These are phyloP conservation scores for Moricandia moricandioides DNA, from an alignment of 345 rosid species.

Conservation along the genomic window DNA sequence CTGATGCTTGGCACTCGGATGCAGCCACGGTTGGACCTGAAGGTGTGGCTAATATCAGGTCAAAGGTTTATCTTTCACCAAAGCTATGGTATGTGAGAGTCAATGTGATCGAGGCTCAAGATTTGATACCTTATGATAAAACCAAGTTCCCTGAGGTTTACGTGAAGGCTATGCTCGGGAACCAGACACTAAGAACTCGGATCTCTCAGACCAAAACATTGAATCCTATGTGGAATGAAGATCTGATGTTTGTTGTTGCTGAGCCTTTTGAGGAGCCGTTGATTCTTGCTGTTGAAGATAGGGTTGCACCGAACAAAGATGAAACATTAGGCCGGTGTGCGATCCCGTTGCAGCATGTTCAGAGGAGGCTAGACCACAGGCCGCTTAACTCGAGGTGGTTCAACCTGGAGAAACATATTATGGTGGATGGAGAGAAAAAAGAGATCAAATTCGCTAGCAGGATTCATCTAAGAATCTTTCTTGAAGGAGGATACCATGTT, in stretches of 20 bases:
- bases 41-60: constrained; percentile 62
- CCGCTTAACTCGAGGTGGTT: constrained; percentile 74
- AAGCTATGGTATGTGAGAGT: constrained; percentile 96
- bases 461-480: constrained; percentile 77
- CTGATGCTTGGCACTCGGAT: constrained; percentile 98
- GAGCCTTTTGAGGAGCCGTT: constrained; percentile 90
- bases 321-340: constrained; percentile 63
- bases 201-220: constrained; percentile 62
- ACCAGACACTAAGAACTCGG: constrained; percentile 64
- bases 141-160: constrained; percentile 78
- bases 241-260: constrained; percentile 86
- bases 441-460: constrained; percentile 79
- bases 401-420: constrained; percentile 76
- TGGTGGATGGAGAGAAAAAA: constrained; percentile 74
- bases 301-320: constrained; percentile 68
- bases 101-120: constrained; percentile 96
- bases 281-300: constrained; percentile 73
- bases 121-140: constrained; percentile 69
- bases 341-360: constrained; percentile 58
- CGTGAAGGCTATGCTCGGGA: constrained; percentile 64
- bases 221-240: constrained; percentile 97
- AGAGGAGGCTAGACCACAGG: constrained; percentile 79
- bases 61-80: constrained; percentile 90
- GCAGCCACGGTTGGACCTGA: constrained; percentile 72
- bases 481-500: constrained; percentile 98